Conservation (phyloP, 331 rosid species). For the Pyracantha coccinea region DNA sequence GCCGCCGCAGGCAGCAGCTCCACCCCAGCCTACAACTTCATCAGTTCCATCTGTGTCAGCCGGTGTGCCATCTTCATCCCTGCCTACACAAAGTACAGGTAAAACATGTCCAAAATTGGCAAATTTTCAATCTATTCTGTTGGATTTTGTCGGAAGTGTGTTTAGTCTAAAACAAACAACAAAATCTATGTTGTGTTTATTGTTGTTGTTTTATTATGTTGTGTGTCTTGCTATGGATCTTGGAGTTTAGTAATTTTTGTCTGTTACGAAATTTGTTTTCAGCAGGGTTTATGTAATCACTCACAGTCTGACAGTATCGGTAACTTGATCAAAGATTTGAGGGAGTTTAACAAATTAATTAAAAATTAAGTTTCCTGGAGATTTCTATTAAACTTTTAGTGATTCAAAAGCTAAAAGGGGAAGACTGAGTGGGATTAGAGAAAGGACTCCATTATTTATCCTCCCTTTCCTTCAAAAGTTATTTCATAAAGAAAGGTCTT, state of each 20-base stretch:
- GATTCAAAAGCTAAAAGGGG: conserved; percentile 57
- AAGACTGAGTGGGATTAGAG: conserved; percentile 31
- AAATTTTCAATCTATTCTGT: conserved; percentile 14
- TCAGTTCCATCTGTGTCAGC: conserved; percentile 43
- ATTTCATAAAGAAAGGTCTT: conserved; percentile 25
- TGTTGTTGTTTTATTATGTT: background rate
- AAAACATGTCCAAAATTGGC: conserved; percentile 16
- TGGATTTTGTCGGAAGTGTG: conserved; percentile 41
- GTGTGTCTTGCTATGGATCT: conserved; percentile 19
- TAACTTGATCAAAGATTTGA: conserved; percentile 32
- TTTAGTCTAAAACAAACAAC: conserved; percentile 21
- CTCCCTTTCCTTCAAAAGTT: conserved; percentile 36
- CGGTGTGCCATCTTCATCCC: conserved; percentile 24
- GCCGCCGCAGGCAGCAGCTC: background rate
- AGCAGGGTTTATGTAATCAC: conserved; percentile 13
- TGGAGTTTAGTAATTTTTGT: conserved; percentile 78
- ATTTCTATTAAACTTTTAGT: conserved; percentile 26
- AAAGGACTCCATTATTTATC: conserved; percentile 41
- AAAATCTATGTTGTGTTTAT: conserved; percentile 16
- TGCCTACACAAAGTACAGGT: conserved; percentile 66
- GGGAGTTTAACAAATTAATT: conserved; percentile 30
- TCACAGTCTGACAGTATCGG: background rate
- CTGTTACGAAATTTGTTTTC: conserved; percentile 54
- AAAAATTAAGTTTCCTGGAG: conserved; percentile 17
- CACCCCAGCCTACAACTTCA: conserved; percentile 13